Evolutionary conservation across 176 grass and related monocot species (phyloP).

Genomic region (Microstegium vimineum): DNA sequence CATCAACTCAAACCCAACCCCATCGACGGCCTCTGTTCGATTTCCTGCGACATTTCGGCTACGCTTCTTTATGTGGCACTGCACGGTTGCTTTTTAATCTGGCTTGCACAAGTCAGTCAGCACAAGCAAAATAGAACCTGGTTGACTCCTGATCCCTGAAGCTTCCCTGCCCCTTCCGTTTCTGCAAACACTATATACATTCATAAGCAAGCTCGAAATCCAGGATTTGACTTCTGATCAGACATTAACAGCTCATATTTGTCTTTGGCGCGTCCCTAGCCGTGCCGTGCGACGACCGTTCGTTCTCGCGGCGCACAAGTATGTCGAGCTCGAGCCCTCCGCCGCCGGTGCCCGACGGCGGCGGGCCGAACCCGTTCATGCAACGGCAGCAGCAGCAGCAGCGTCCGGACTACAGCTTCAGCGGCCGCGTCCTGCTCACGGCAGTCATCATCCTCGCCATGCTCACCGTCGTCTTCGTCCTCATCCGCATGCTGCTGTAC

Average conservation of each 20-base stretch:
- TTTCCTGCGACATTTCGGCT: background rate
- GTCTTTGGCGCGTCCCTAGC: too few species aligned
- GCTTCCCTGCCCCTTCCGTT: background rate
- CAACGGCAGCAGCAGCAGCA: background rate
- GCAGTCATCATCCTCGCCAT: constrained; percentile 25
- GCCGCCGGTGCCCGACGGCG: background rate
- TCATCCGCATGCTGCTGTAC: constrained; percentile 24
- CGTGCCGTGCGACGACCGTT: too few species aligned
- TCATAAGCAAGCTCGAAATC: too few species aligned
- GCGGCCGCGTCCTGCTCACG: constrained; percentile 29
- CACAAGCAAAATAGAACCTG: background rate
- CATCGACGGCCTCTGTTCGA: background rate
- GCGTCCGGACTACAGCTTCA: constrained; percentile 21
- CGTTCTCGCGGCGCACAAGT: too few species aligned
- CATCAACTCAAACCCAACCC: background rate
- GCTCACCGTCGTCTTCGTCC: constrained; percentile 30
- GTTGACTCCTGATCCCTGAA: background rate
- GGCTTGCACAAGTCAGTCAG: background rate
- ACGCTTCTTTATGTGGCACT: background rate
- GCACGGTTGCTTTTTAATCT: background rate
- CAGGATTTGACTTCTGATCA: background rate
- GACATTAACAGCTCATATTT: background rate
- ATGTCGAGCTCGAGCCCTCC: too few species aligned
- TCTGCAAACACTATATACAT: too few species aligned
- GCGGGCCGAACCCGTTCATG: background rate